Evolutionary conservation across 2,329 filamentous ascomycete species (phyloP).

Genomic region (Cercospora sojina): DNA sequence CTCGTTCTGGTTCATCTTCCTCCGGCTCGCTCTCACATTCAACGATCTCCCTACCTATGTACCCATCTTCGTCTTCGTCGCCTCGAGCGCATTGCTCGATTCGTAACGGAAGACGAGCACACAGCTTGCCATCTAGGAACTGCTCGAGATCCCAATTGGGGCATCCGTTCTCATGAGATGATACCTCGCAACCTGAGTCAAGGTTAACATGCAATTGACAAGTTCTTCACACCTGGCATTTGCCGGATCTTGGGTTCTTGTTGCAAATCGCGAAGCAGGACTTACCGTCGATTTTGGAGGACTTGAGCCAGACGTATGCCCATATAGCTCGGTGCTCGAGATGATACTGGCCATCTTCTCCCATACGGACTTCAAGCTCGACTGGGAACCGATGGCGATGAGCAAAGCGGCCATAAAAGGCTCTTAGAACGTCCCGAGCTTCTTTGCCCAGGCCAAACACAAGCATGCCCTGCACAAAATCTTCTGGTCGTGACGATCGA

Average conservation of each 20-base stretch:
- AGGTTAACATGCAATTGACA: not conserved
- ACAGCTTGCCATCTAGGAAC: conserved; percentile 26
- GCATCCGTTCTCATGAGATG: conserved; percentile 9
- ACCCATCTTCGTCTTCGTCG: conserved; percentile 23
- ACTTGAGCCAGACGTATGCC: conserved; percentile 26
- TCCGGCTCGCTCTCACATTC: conserved; percentile 18
- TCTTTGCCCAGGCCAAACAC: conserved; percentile 31
- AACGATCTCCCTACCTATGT: conserved; percentile 23
- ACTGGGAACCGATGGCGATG: conserved; percentile 24
- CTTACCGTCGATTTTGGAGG: conserved; percentile 12
- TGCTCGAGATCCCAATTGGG: conserved; percentile 29
- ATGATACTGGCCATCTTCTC: not conserved
- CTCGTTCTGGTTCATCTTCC: conserved; percentile 19
- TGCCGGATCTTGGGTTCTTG: not conserved
- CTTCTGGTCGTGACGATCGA: conserved; percentile 18
- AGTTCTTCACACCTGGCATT: not conserved
- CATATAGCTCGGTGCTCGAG: conserved; percentile 21
- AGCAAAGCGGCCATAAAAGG: conserved; percentile 28
- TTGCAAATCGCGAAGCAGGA: not conserved
- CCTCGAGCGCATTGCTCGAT: conserved; percentile 20
- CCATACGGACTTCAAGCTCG: conserved; percentile 29
- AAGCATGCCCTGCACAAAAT: conserved; percentile 34
- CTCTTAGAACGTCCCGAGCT: conserved; percentile 25
- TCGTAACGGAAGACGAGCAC: conserved; percentile 12
- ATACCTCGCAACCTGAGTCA: conserved; percentile 12